Evolutionary conservation across 2,329 filamentous ascomycete species (phyloP).

Genomic region (Paraconiothyrium brasiliense): DNA sequence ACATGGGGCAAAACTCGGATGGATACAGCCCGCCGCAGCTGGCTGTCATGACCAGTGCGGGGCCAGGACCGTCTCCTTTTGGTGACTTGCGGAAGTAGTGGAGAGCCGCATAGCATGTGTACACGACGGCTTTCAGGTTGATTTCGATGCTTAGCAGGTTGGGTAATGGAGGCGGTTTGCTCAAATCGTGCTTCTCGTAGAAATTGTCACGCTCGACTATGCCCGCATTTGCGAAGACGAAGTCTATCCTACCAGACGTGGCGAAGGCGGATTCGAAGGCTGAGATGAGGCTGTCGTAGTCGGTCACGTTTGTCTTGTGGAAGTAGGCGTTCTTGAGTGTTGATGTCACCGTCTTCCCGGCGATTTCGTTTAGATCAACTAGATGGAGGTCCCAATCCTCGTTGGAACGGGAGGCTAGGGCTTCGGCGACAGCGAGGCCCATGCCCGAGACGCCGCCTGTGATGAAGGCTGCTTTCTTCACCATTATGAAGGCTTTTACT

Average conservation of each 20-base stretch:
- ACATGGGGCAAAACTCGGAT: slow-evolving; percentile 43
- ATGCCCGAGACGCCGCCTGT: slow-evolving; percentile 75
- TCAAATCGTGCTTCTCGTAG: slow-evolving; percentile 47
- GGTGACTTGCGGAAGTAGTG: slow-evolving; percentile 52
- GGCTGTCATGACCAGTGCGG: slow-evolving; percentile 49
- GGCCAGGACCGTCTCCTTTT: slow-evolving; percentile 26
- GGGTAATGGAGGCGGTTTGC: slow-evolving; percentile 39
- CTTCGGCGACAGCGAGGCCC: slow-evolving; percentile 54
- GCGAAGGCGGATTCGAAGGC: slow-evolving; percentile 53
- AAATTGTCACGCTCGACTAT: slow-evolving; percentile 56
- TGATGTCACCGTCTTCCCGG: slow-evolving; percentile 42
- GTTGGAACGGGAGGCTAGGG: slow-evolving; percentile 41
- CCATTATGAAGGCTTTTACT: slow-evolving; percentile 18
- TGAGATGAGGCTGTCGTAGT: slow-evolving; percentile 46
- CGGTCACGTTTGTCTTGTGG: slow-evolving; percentile 51
- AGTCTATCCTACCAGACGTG: slow-evolving; percentile 52
- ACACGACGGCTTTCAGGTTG: slow-evolving; percentile 51
- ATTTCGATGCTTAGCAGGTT: slow-evolving; percentile 49
- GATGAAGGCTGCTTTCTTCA: slow-evolving; percentile 67
- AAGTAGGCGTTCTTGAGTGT: slow-evolving; percentile 46
- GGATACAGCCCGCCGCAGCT: slow-evolving; percentile 53
- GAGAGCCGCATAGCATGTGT: slow-evolving; percentile 52
- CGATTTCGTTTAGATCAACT: slow-evolving; percentile 51
- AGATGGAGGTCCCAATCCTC: slow-evolving; percentile 54
- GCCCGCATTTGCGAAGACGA: slow-evolving; percentile 61